phyloP scores from a whole-genome alignment of 345 rosid species.

The Balakata baccata region DNA sequence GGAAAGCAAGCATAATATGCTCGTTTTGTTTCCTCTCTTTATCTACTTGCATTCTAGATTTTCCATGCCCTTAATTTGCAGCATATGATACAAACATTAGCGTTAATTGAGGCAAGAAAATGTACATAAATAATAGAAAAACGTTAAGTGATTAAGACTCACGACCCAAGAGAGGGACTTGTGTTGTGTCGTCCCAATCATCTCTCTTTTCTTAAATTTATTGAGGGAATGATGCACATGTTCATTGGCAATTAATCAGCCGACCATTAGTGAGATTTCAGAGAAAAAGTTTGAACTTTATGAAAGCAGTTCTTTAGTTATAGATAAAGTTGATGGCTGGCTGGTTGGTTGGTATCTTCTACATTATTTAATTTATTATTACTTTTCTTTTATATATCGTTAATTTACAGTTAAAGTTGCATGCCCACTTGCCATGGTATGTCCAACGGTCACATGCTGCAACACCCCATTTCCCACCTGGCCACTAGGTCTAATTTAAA shows the following conservation, averaged over 20 bases:
- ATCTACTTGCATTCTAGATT: no score
- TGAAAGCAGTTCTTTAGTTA: background rate
- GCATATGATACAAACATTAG: background rate
- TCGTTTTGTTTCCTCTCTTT: no score
- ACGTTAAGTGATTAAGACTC: background rate
- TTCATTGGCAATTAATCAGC: background rate
- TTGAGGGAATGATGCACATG: background rate
- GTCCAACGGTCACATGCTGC: background rate
- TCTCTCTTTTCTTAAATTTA: background rate
- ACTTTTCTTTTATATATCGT: conserved; percentile 1
- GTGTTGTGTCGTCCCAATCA: background rate
- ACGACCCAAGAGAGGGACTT: background rate
- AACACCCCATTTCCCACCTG: background rate
- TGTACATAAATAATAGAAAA: background rate
- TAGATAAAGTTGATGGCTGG: background rate
- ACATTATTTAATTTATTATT: background rate
- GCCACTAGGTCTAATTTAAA: background rate
- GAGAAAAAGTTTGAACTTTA: background rate
- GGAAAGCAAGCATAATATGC: no score
- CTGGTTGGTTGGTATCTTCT: background rate
- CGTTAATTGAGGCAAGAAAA: conserved; percentile 16
- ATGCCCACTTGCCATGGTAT: background rate
- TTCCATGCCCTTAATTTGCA: no score
- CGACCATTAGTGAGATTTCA: conserved; percentile 6
- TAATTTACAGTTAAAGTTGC: conserved; percentile 11